Evolutionary conservation across 2,329 filamentous ascomycete species (phyloP).

Genomic region (Penicillium sp.): DNA sequence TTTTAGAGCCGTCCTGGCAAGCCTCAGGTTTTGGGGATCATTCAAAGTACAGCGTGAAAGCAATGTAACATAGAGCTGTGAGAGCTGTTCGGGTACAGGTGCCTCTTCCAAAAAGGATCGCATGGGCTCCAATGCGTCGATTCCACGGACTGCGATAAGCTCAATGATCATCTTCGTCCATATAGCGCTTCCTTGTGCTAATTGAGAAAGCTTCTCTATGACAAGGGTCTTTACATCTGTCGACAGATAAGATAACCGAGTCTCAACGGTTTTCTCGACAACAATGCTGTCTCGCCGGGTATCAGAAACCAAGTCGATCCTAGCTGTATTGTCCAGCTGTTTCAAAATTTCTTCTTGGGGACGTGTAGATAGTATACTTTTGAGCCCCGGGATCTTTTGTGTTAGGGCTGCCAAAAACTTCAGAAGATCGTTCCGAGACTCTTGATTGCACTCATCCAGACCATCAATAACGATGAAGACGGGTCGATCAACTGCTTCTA

Average conservation of each 20-base stretch:
- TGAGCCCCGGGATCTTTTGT: slow-evolving; percentile 13
- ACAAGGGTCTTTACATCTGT: slow-evolving; percentile 14
- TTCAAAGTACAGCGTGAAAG: slow-evolving; percentile 15
- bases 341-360: slow-evolving; percentile 17
- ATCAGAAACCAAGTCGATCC: slow-evolving; percentile 11
- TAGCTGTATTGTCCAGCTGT: slow-evolving; percentile 11
- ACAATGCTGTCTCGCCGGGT: slow-evolving; percentile 15
- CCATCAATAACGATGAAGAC: slow-evolving; percentile 10
- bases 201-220: slow-evolving; percentile 15
- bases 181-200: slow-evolving; percentile 18
- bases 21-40: slow-evolving; percentile 16
- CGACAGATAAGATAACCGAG: slow-evolving; percentile 12
- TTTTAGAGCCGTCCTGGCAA: slow-evolving; percentile 18
- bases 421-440: too few species aligned
- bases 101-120: slow-evolving; percentile 9
- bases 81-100: slow-evolving; percentile 14
- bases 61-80: slow-evolving; percentile 15
- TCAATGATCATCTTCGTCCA: slow-evolving; percentile 18
- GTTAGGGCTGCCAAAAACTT: slow-evolving; percentile 3
- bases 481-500: slow-evolving; percentile 16
- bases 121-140: slow-evolving; percentile 11
- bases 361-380: slow-evolving; percentile 17
- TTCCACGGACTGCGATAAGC: slow-evolving; percentile 16
- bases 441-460: too few species aligned
- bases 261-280: slow-evolving; percentile 14